Percentiles rank a stretch among this genome's conserved stretches.
Evolutionary conservation across 1,139 yeast genomes (phyloP).

Genomic region (Meyerozyma smithsonii): DNA sequence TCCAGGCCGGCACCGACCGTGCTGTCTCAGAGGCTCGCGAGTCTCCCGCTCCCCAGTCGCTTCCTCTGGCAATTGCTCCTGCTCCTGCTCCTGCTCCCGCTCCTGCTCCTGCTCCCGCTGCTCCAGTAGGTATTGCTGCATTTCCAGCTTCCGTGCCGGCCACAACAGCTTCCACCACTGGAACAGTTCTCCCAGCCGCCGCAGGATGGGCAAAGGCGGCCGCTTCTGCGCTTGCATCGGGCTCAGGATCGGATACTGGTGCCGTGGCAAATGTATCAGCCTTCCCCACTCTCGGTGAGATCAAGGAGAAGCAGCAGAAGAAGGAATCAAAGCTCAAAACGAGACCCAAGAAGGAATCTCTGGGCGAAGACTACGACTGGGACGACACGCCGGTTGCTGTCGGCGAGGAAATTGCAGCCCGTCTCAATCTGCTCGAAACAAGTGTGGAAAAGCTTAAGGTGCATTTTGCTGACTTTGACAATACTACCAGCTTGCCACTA

Average conservation of each 20-base stretch:
- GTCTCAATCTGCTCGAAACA: slow-evolving; percentile 28
- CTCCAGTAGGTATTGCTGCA: no score
- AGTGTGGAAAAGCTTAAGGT: slow-evolving; percentile 30
- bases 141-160: no score
- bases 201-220: slow-evolving; percentile 53
- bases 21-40: slow-evolving; percentile 5
- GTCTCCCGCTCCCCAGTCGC: slow-evolving; percentile 21
- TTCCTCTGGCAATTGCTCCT: slow-evolving; percentile 9
- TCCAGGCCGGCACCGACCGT: slow-evolving; percentile 8
- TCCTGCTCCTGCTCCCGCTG: slow-evolving; percentile 13
- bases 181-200: slow-evolving; percentile 48
- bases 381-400: slow-evolving; percentile 31
- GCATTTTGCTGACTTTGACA: slow-evolving; percentile 23
- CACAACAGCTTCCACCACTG: slow-evolving; percentile 20
- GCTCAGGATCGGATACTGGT: slow-evolving; percentile 37
- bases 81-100: slow-evolving; percentile 9
- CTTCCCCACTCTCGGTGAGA: slow-evolving; percentile 71
- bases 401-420: slow-evolving; percentile 33
- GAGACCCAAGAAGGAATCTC: slow-evolving; percentile 12
- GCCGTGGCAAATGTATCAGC: slow-evolving; percentile 66
- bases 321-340: slow-evolving; percentile 27
- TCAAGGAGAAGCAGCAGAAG: slow-evolving; percentile 34
- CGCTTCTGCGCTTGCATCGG: slow-evolving; percentile 33
- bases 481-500: slow-evolving; percentile 28
- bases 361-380: slow-evolving; percentile 15